These are phyloP conservation scores for Flaveria floridana DNA, from an alignment of 140 eudicot species.

Conservation along the genomic window DNA sequence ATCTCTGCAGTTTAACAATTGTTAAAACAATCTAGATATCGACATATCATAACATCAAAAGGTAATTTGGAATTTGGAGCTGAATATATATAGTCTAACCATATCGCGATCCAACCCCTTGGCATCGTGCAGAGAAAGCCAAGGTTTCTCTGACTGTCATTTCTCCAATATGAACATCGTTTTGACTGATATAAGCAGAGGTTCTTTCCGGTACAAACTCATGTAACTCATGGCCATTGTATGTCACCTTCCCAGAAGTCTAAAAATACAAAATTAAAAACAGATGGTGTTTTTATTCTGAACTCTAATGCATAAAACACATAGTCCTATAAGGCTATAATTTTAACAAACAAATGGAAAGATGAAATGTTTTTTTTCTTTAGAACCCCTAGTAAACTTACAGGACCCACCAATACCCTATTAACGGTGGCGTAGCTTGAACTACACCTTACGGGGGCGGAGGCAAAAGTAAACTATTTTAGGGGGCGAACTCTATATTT, in stretches of 20 bases:
- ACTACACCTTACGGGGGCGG: too few relatives aligned
- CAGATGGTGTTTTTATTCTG: neutral
- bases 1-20: slow-evolving; percentile 38
- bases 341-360: neutral
- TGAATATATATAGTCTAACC: slow-evolving; percentile 35
- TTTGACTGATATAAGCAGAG: slow-evolving; percentile 74
- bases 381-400: too few relatives aligned
- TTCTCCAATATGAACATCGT: slow-evolving; percentile 71
- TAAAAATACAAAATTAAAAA: slow-evolving; percentile 7
- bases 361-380: too few relatives aligned
- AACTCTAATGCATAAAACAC: neutral
- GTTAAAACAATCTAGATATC: neutral
- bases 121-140: slow-evolving; percentile 74
- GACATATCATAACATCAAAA: neutral
- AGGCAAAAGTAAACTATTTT: too few relatives aligned
- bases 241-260: slow-evolving; percentile 57
- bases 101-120: slow-evolving; percentile 73
- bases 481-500: too few relatives aligned
- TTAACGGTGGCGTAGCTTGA: too few relatives aligned
- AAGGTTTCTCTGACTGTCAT: slow-evolving; percentile 78
- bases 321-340: neutral
- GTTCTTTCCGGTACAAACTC: slow-evolving; percentile 72
- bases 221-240: slow-evolving; percentile 64
- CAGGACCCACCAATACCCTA: too few relatives aligned
- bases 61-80: neutral